Evolutionary conservation across 78 protist genomes (phyloP).

Genomic region (Dictyostelium purpureum): DNA sequence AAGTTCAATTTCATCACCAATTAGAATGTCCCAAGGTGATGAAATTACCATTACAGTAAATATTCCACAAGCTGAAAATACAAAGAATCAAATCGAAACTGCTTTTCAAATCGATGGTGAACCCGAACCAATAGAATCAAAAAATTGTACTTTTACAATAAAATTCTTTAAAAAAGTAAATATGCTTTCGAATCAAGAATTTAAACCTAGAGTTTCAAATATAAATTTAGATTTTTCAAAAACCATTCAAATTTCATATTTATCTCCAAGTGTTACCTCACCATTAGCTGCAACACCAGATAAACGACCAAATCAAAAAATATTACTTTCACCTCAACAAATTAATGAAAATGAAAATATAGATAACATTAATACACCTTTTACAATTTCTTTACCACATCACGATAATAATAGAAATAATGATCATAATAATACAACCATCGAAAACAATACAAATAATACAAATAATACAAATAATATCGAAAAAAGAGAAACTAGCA

Average conservation of each 20-base stretch:
- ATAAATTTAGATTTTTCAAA: background rate
- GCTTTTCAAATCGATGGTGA: constrained; percentile 78
- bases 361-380: too few relatives aligned
- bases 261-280: background rate
- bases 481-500: too few relatives aligned
- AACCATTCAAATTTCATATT: background rate
- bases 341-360: background rate
- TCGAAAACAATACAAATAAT: background rate
- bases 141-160: background rate
- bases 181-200: constrained; percentile 11
- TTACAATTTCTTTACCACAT: too few relatives aligned
- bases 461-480: background rate
- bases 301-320: background rate
- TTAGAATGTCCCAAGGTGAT: constrained; percentile 61
- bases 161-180: constrained; percentile 25
- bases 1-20: constrained; percentile 11
- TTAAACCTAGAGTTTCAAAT: constrained; percentile 12
- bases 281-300: background rate
- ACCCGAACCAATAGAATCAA: constrained; percentile 38
- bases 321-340: background rate
- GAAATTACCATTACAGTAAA: background rate
- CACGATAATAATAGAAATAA: background rate
- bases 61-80: background rate
- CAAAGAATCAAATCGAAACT: background rate
- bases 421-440: background rate